phyloP scores from a whole-genome alignment of 257 asterid species.

The Scutellaria galericulata region DNA sequence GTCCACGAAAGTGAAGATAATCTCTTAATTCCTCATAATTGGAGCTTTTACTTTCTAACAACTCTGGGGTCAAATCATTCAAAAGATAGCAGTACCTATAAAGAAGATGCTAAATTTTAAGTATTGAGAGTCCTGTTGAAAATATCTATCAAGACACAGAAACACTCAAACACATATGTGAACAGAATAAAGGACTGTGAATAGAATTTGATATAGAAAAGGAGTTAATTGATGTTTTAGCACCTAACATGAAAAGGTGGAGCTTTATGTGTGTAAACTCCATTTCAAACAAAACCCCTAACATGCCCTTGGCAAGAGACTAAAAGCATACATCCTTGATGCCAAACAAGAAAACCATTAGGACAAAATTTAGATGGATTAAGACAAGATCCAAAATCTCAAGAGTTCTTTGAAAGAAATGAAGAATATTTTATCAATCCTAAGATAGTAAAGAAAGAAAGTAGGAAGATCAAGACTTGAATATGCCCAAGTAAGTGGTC shows the following conservation, averaged over 20 bases:
- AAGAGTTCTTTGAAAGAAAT: neutral
- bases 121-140: conserved; percentile 22
- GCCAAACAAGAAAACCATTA: conserved; percentile 1
- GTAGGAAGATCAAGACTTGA: conserved; percentile 7
- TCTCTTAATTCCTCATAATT: conserved; percentile 58
- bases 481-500: conserved; percentile 16
- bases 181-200: neutral
- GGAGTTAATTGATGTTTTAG: conserved; percentile 14
- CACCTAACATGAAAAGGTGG: neutral
- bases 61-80: conserved; percentile 64
- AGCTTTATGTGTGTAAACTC: neutral
- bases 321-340: neutral
- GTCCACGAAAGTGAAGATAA: conserved; percentile 67
- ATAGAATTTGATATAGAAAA: neutral
- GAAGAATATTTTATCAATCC: conserved; percentile 10
- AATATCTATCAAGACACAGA: neutral
- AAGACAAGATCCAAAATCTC: conserved; percentile 12
- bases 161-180: neutral
- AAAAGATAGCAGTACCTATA: conserved; percentile 72
- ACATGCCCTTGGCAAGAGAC: neutral
- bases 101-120: conserved; percentile 14
- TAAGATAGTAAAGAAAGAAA: neutral
- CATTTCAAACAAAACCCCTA: neutral
- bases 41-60: conserved; percentile 52
- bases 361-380: conserved; percentile 1